A percentile compares a stretch with the other conserved stretches of the same genome.
Conservation (phyloP, 306 rosid genomes). For the Citrullus mucosospermus region DNA sequence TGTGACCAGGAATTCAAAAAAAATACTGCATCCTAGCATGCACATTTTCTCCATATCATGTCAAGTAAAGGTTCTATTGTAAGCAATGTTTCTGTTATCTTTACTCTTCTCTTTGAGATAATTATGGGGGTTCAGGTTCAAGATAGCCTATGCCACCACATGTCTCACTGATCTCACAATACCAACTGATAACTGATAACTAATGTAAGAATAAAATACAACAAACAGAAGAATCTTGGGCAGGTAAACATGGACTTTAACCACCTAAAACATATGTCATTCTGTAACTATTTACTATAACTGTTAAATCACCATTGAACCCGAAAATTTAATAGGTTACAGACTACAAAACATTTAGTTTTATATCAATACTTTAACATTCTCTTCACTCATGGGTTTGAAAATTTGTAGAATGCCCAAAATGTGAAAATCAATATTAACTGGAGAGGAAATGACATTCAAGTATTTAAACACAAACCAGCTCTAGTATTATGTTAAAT, state of each 20-base stretch:
- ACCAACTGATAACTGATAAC: neutral
- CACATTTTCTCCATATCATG: neutral
- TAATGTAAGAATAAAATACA: neutral
- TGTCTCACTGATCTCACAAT: neutral
- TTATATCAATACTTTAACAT: neutral
- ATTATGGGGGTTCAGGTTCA: neutral
- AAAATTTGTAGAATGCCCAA: neutral
- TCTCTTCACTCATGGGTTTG: neutral
- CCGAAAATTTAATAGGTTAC: no score
- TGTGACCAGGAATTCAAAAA: neutral
- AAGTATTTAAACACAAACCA: neutral
- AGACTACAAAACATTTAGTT: no score
- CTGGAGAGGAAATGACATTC: neutral
- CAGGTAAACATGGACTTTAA: neutral
- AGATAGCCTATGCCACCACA: neutral
- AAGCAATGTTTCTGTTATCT: neutral
- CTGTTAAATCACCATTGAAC: no score
- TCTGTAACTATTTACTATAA: neutral
- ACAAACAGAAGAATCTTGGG: neutral
- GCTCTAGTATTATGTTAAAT: neutral
- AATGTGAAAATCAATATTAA: neutral
- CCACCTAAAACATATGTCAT: neutral
- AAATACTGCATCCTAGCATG: neutral
- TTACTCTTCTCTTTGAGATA: neutral
- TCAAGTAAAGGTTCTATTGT: neutral